phyloP scores from a whole-genome alignment of 75 land plant species.

The Cryptomeria japonica region DNA sequence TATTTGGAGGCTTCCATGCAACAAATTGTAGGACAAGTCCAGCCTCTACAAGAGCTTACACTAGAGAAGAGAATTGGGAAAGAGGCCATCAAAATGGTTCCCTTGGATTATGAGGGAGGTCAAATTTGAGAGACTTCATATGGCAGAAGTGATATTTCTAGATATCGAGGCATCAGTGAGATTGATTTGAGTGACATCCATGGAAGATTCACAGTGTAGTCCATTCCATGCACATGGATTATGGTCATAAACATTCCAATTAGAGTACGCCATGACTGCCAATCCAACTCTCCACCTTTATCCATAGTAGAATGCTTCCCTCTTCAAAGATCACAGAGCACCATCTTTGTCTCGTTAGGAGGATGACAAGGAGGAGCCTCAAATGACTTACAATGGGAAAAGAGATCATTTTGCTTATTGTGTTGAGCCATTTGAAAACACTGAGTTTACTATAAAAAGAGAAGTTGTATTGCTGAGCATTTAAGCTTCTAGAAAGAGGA shows the following conservation, averaged over 20 bases:
- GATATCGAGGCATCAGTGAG: not conserved
- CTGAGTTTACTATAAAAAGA: no score
- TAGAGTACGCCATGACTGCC: not conserved
- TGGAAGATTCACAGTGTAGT: no score
- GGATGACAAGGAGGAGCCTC: not conserved
- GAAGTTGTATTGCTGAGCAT: no score
- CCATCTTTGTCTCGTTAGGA: not conserved
- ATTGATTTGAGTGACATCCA: not conserved
- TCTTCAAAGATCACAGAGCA: not conserved
- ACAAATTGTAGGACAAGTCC: not conserved
- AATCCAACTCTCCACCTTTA: not conserved
- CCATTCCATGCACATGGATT: not conserved
- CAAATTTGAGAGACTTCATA: not conserved
- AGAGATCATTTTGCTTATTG: no score
- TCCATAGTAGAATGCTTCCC: not conserved
- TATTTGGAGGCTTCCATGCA: not conserved
- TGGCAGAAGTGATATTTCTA: not conserved
- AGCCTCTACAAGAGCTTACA: not conserved
- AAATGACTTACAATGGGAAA: not conserved
- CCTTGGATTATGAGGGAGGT: not conserved
- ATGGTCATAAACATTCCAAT: not conserved
- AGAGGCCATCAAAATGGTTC: not conserved
- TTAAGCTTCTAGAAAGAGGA: no score
- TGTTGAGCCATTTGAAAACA: no score
- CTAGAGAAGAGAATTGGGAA: not conserved